Conservation (phyloP, 169 alveolate genomes). For the Plasmodium ovale region DNA sequence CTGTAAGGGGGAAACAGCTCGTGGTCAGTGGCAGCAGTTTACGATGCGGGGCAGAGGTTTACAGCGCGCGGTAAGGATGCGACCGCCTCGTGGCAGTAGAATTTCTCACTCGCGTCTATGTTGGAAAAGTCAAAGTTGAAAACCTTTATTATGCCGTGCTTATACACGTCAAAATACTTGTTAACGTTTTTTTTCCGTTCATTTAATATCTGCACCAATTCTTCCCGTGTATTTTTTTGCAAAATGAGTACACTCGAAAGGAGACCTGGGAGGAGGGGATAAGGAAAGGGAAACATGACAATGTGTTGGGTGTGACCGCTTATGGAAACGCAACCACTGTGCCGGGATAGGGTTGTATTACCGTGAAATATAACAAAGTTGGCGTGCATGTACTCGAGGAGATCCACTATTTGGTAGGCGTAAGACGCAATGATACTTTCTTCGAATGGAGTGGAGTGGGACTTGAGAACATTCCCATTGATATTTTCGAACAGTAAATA, state of each 20-base stretch:
- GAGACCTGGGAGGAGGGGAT: slow-evolving; percentile 2
- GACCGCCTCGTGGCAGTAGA: background rate
- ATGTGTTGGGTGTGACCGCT: background rate
- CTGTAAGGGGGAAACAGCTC: background rate
- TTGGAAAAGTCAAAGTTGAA: slow-evolving; percentile 66
- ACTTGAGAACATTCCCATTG: slow-evolving; percentile 44
- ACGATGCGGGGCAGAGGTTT: background rate
- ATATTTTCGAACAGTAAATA: slow-evolving; percentile 54
- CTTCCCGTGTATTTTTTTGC: slow-evolving; percentile 67
- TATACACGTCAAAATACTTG: slow-evolving; percentile 61
- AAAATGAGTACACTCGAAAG: slow-evolving; percentile 40
- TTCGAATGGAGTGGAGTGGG: slow-evolving; percentile 52
- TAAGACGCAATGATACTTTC: slow-evolving; percentile 60
- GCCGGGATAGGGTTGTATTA: slow-evolving; percentile 7
- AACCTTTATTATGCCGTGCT: slow-evolving; percentile 63
- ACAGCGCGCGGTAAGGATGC: background rate
- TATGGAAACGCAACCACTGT: background rate
- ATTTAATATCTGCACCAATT: slow-evolving; percentile 38
- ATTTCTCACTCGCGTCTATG: slow-evolving; percentile 47
- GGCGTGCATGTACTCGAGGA: slow-evolving; percentile 63
- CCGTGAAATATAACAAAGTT: slow-evolving; percentile 70
- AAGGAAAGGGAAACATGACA: background rate
- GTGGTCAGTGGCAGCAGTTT: background rate
- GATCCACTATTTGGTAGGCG: slow-evolving; percentile 63
- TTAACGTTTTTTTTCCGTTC: slow-evolving; percentile 44